Evolutionary conservation across 352 stramenopile species (phyloP), one percentile per base, ranked within the genome.

Genomic region (Globisporangium okanoganense): DNA sequence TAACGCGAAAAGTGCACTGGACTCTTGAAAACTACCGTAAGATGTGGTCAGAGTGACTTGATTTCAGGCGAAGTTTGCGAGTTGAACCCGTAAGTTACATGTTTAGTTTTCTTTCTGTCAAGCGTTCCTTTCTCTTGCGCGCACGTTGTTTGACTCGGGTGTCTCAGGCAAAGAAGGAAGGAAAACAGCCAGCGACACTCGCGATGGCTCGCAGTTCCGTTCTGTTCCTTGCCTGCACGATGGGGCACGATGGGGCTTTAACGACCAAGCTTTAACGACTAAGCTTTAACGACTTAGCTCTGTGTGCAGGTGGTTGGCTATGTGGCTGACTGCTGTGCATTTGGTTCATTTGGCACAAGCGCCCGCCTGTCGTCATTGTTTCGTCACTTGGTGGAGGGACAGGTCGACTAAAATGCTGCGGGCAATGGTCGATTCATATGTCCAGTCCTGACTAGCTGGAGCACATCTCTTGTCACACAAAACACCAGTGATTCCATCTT

Each of bases 101-200:
- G 40, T 22, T 45, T 45, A 45, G 0, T 25, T 49, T 49, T 49
- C 43, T 49, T 49, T 49, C 49, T 22, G 49, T 56, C 49, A 56
- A 56, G 40, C 14, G 27, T 40, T 43, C 49, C 49, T 56, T 56
- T 56, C 49, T 43, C 49, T 56, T 56, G 49, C 48, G 27, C 27
- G 8, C 29, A 27, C n/a, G n/a, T n/a, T 35, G 4, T 13, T 24
- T 20, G 29, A 14, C 27, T 24, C 29, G 35, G 49, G 49, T 56
- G 49, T 56, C 49, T 56, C 49, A 56, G n/a, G 27, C 12, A n/a
- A 56, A 56, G 22, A 20, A 55, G 14, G 35, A 20, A 56, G 24
- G 49, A 29, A 56, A 38, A 40, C 29, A 24, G 40, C 49, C 49
- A 56, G 49, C 40, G 49, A 56, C 49, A 56, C 29, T 56, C 49